Evolutionary conservation across 2,329 filamentous ascomycete genomes (phyloP).

Genomic region (Arthrobotrys musiformis): DNA sequence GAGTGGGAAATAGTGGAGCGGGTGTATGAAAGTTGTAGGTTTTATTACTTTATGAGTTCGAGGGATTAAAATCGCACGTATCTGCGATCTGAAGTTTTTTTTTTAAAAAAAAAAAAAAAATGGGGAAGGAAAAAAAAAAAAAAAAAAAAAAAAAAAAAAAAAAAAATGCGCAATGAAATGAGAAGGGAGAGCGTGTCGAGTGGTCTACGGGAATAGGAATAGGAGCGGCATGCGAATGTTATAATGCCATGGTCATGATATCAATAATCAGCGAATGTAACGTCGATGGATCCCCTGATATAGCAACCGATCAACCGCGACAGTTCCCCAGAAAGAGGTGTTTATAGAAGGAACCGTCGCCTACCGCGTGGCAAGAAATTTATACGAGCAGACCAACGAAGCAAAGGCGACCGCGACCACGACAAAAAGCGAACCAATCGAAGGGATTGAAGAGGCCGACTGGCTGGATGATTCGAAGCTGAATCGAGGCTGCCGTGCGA

Average conservation of each 20-base stretch:
- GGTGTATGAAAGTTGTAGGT: neutral
- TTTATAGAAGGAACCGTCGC: neutral
- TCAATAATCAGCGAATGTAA: constrained; percentile 34
- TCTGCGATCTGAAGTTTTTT: neutral
- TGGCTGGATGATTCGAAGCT: neutral
- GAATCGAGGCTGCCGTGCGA: neutral
- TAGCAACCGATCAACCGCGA: constrained; percentile 8
- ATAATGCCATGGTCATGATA: neutral
- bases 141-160: neutral
- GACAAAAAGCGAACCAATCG: neutral
- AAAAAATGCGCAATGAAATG: neutral
- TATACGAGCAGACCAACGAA: neutral
- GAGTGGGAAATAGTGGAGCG: neutral
- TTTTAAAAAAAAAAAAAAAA: neutral
- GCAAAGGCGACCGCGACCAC: neutral
- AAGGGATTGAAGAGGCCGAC: neutral
- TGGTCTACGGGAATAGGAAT: neutral
- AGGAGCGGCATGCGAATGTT: too few species aligned
- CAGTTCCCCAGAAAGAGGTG: neutral
- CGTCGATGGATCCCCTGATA: constrained; percentile 43
- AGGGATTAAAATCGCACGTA: too few species aligned
- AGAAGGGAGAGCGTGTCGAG: neutral
- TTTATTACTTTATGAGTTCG: too few species aligned
- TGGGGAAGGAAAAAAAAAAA: neutral
- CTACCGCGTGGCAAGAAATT: neutral